Evolutionary conservation across 371 early-diverging fungal species (phyloP).

Genomic region (Funneliformis caledonium): DNA sequence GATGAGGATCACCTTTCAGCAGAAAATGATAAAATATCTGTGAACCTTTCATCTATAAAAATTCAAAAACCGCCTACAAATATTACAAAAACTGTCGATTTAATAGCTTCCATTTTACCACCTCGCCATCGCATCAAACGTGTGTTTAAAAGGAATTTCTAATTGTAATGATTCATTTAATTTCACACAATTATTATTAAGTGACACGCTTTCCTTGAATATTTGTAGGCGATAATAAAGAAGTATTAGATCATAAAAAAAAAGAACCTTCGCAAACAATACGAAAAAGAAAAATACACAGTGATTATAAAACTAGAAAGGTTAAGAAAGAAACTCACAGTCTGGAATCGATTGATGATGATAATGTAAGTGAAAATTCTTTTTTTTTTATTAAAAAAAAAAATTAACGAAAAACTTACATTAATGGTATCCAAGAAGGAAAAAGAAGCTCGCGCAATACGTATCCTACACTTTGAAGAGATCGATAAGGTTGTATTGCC

Average conservation of each 20-base stretch:
- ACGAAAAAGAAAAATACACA: neutral
- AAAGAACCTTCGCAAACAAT: neutral
- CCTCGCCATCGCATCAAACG: neutral
- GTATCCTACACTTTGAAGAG: conserved; percentile 24
- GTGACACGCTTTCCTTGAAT: no score
- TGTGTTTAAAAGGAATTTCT: neutral
- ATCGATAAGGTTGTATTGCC: conserved; percentile 27
- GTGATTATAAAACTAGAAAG: neutral
- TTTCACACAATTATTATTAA: no score
- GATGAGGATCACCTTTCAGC: neutral
- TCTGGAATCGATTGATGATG: neutral
- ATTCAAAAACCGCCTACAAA: neutral
- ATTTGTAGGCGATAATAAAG: neutral
- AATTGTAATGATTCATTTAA: neutral
- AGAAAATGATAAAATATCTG: neutral
- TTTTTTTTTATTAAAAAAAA: neutral
- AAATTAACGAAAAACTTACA: neutral
- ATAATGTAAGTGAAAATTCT: neutral
- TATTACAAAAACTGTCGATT: neutral
- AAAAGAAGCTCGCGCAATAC: conserved; percentile 4
- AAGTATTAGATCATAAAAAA: no score
- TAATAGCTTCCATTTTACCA: conserved; percentile 4
- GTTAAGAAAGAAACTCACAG: neutral
- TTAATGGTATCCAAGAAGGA: neutral
- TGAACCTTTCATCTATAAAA: neutral